phyloP scores from a whole-genome alignment of 2,329 filamentous ascomycete genomes.

The Anisogramma anomala region DNA sequence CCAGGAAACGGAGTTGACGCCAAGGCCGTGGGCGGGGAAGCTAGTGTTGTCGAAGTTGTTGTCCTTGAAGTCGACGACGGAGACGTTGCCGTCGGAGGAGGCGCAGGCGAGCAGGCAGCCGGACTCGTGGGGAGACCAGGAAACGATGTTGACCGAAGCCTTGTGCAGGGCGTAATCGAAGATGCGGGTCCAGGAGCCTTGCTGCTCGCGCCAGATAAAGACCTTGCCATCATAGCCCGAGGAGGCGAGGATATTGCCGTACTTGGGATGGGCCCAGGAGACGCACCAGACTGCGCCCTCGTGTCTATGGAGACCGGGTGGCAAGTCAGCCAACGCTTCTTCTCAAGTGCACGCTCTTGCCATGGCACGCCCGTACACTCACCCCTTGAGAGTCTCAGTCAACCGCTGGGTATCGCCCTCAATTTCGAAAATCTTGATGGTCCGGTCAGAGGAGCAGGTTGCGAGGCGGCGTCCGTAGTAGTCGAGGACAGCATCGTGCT shows the following conservation, averaged over 20 bases:
- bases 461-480: constrained; percentile 95
- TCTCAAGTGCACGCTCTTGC: neutral
- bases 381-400: constrained; percentile 91
- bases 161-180: constrained; percentile 92
- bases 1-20: constrained; percentile 94
- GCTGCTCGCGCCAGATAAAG: constrained; percentile 92
- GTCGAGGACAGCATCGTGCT: constrained; percentile 97
- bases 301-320: constrained; percentile 51
- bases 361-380: no score
- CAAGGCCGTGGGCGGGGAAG: constrained; percentile 84
- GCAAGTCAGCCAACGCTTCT: neutral
- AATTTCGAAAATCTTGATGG: constrained; percentile 98
- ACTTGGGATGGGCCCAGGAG: constrained; percentile 96
- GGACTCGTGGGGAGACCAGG: constrained; percentile 94
- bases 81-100: constrained; percentile 85
- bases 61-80: constrained; percentile 93
- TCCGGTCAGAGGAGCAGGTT: constrained; percentile 95
- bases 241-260: constrained; percentile 92
- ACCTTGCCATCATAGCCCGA: constrained; percentile 96
- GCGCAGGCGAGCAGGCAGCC: constrained; percentile 92
- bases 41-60: constrained; percentile 83
- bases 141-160: constrained; percentile 89
- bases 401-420: constrained; percentile 85
- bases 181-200: constrained; percentile 66
- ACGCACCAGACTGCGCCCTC: constrained; percentile 98